These are phyloP conservation scores for Fusarium cyanostomum DNA, from an alignment of 2,329 filamentous ascomycete genomes.

Conservation along the genomic window DNA sequence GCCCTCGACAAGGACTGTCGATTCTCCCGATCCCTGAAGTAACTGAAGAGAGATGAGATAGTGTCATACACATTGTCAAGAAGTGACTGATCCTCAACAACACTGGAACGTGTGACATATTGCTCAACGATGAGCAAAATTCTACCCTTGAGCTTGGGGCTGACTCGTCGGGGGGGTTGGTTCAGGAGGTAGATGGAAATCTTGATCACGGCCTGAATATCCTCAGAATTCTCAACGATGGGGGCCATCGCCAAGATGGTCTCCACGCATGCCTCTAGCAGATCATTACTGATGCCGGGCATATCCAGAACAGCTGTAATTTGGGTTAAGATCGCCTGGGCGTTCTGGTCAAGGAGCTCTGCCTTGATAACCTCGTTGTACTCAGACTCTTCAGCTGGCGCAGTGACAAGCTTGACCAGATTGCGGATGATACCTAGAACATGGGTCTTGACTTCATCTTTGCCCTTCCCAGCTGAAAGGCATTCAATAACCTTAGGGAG, in stretches of 20 bases:
- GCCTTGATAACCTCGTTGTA: constrained; percentile 65
- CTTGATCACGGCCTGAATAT: constrained; percentile 80
- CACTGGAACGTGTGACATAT: constrained; percentile 74
- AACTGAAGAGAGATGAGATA: constrained; percentile 84
- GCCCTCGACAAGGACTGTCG: constrained; percentile 79
- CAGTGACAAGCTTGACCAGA: constrained; percentile 68
- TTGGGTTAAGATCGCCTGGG: constrained; percentile 70
- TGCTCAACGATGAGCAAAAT: constrained; percentile 83
- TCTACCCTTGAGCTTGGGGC: constrained; percentile 81
- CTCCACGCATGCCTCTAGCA: constrained; percentile 82
- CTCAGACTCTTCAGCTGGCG: constrained; percentile 64
- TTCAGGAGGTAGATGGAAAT: constrained; percentile 84
- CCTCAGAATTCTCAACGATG: constrained; percentile 72
- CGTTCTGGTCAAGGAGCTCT: constrained; percentile 65
- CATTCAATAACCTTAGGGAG: constrained; percentile 77
- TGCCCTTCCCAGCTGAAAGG: constrained; percentile 76
- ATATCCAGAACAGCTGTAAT: constrained; percentile 74
- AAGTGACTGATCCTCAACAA: constrained; percentile 54
- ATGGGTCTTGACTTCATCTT: constrained; percentile 87
- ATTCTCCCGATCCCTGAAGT: constrained; percentile 84
- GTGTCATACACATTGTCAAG: constrained; percentile 75
- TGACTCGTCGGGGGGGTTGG: constrained; percentile 85
- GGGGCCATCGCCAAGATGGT: constrained; percentile 80
- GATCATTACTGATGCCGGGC: constrained; percentile 70
- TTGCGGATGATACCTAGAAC: constrained; percentile 79